Percentiles rank a stretch among this genome's conserved stretches.
phyloP scores from a whole-genome alignment of 1,284 basidiomycete genomes.

The Sanghuangporus sanghuang region DNA sequence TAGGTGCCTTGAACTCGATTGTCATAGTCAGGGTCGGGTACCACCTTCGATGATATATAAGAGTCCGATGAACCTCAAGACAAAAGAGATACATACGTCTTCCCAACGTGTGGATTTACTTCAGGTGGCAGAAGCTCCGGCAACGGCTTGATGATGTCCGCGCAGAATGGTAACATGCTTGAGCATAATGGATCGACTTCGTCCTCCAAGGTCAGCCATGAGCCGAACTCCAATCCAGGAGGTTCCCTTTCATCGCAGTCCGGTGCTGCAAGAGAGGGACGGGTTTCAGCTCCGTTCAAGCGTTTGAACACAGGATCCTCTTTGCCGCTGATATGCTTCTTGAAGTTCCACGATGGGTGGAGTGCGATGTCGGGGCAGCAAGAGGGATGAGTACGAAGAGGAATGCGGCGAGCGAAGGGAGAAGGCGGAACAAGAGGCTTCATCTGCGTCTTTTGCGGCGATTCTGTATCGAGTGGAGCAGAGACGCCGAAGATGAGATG shows the following conservation, averaged over 20 bases:
- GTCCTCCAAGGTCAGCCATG: slow-evolving; percentile 45
- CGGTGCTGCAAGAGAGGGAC: background rate
- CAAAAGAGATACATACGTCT: slow-evolving; percentile 1
- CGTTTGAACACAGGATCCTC: background rate
- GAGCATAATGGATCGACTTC: slow-evolving; percentile 39
- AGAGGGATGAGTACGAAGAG: slow-evolving; percentile 6
- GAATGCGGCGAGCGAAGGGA: slow-evolving; percentile 2
- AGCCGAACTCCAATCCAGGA: slow-evolving; percentile 46
- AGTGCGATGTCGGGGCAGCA: background rate
- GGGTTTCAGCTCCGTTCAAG: background rate
- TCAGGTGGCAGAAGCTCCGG: slow-evolving; percentile 38
- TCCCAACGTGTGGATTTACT: slow-evolving; percentile 16
- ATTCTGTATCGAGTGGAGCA: slow-evolving; percentile 26
- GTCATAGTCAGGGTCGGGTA: slow-evolving; percentile 53
- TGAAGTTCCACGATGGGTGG: background rate
- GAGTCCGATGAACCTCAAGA: background rate
- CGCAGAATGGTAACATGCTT: slow-evolving; percentile 48
- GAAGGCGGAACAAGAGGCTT: slow-evolving; percentile 6
- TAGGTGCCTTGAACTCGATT: slow-evolving; percentile 51
- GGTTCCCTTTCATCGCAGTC: background rate
- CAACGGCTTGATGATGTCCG: slow-evolving; percentile 43
- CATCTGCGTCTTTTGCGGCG: background rate
- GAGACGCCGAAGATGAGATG: slow-evolving; percentile 50
- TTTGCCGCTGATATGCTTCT: background rate
- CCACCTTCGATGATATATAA: slow-evolving; percentile 37